Conservation (phyloP, 2,329 filamentous ascomycete genomes). For the Colletotrichum cuscutae region DNA sequence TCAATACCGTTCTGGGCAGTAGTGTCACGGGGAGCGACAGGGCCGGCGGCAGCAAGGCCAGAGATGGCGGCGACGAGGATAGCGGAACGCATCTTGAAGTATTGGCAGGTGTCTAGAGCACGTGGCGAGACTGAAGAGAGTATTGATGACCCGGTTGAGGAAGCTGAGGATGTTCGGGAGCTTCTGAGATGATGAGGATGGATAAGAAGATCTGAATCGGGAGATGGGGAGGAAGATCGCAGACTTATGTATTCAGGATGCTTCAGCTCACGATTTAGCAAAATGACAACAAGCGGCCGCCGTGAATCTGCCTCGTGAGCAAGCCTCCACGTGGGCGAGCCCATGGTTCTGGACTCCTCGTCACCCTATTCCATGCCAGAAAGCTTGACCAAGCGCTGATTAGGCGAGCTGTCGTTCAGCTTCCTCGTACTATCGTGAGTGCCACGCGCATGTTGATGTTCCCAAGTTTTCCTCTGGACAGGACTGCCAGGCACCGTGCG, state of each 20-base stretch:
- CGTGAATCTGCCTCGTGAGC: neutral
- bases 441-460: neutral
- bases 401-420: neutral
- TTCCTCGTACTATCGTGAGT: neutral
- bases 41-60: constrained; percentile 8
- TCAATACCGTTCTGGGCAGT: constrained; percentile 4
- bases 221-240: neutral
- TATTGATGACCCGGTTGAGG: neutral
- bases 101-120: neutral
- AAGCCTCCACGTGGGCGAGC: neutral
- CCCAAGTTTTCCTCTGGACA: neutral
- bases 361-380: neutral
- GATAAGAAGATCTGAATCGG: neutral
- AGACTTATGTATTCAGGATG: neutral
- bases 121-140: neutral
- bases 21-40: neutral
- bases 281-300: neutral
- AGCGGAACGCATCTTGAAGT: constrained; percentile 11
- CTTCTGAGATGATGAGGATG: neutral
- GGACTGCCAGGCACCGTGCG: neutral
- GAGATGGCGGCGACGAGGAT: constrained; percentile 15
- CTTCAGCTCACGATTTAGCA: neutral
- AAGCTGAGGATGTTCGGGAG: neutral
- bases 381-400: neutral
- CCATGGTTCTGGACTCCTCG: neutral